phyloP scores from a whole-genome alignment of 768 basidiomycete species.

The Boletus rubescentipes region DNA sequence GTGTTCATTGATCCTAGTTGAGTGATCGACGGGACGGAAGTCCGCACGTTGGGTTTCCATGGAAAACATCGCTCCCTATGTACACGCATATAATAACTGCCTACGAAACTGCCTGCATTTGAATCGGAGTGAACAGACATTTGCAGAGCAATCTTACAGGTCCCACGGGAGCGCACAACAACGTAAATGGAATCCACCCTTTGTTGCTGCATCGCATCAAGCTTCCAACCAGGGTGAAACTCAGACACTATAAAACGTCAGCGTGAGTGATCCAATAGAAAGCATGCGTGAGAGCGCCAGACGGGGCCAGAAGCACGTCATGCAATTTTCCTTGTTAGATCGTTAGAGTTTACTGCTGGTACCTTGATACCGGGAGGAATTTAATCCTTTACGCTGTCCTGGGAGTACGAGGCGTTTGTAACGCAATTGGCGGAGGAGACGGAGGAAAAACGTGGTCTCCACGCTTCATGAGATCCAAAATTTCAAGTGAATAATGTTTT shows the following conservation, averaged over 20 bases:
- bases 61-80: too few species aligned
- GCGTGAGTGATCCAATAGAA: constrained; percentile 1
- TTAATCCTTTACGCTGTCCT: not conserved
- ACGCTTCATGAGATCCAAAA: constrained; percentile 1
- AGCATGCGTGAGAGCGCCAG: not conserved
- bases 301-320: constrained; percentile 4
- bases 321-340: constrained; percentile 9
- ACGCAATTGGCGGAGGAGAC: not conserved
- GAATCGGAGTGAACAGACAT: not conserved
- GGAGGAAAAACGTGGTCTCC: not conserved
- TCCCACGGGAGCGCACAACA: not conserved
- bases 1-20: not conserved
- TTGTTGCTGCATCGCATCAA: not conserved
- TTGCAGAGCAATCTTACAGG: constrained; percentile 4
- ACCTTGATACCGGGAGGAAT: constrained; percentile 5
- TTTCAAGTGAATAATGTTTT: not conserved
- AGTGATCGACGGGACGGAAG: constrained; percentile 1
- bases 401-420: constrained; percentile 1
- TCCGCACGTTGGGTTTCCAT: constrained; percentile 13
- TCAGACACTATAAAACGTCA: constrained; percentile 1
- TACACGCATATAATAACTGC: too few species aligned
- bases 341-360: constrained; percentile 5
- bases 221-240: not conserved
- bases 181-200: not conserved
- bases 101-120: not conserved